Evolutionary conservation across 2,329 filamentous ascomycete species (phyloP), one percentile per base, ranked within the genome.

Genomic region (Scleromitrula shiraiana): DNA sequence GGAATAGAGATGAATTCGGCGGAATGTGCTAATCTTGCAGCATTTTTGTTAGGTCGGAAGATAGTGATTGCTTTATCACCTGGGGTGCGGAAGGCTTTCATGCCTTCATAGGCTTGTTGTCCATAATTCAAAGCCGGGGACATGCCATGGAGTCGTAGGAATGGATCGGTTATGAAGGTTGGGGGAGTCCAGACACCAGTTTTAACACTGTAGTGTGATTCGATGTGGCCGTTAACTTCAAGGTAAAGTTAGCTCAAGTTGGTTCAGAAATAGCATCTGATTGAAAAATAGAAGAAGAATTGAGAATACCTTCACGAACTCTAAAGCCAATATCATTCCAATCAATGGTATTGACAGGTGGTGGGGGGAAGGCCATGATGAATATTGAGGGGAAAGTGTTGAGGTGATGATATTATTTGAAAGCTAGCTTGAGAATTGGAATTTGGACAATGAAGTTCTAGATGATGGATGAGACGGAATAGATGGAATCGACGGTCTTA

Each of bases 71-170:
- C 32, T 2, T 26, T 68, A 51, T 73, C 65, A 65, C 85, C 79
- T 15, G 88, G 85, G 2, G 76, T 73, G 54, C 91, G 88, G 77
- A 96, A 96, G 47, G 91, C 90, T 69, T 97, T 97, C 65, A 97
- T 81, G n/a, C 93, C 93, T 67, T 98, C 93, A 73, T 95, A 98
- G 61, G 88, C 91, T 71, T 97, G 93, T 65, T 95, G 89, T 50
- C 91, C 89, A 67, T 98, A 98, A 76, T 98, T 98, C 56, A 97
- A 79, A 36, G 82, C 91, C 0, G 93, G 90, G 0, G 90, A 83
- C 87, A 98, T 93, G 67, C 91, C 93, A 68, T 97, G 91, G 64
- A 97, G 82, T 56, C 83, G 82, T 59, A 97, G 79, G 72, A 77
- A 90, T 6, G 91, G 91, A 60, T 91, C 87, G 52, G 79, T 69